Evolutionary conservation across 257 asterid species (phyloP).

Genomic region (Penstemon newberryi): DNA sequence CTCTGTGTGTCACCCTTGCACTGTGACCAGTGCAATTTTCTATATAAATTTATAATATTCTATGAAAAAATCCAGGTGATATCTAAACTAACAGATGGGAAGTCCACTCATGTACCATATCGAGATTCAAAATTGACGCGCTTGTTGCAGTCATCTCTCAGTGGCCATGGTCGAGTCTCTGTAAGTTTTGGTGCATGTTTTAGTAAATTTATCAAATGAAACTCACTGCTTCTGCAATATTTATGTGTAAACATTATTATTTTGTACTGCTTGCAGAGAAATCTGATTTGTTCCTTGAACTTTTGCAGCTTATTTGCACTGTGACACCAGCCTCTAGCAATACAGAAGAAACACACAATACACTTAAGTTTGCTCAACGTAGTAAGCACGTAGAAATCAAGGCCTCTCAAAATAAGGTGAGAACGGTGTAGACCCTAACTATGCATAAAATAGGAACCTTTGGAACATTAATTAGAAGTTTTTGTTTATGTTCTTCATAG

Average conservation of each 20-base stretch:
- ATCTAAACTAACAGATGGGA: slow-evolving; percentile 77
- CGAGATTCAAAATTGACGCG: slow-evolving; percentile 88
- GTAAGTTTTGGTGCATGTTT: slow-evolving; percentile 46
- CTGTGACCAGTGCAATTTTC: not conserved
- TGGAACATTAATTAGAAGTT: slow-evolving; percentile 10
- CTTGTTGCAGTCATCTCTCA: slow-evolving; percentile 79
- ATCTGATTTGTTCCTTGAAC: slow-evolving; percentile 32
- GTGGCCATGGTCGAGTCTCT: slow-evolving; percentile 81
- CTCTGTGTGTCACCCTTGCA: not conserved
- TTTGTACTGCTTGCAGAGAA: slow-evolving; percentile 19
- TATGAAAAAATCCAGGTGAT: slow-evolving; percentile 54
- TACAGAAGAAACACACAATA: slow-evolving; percentile 81
- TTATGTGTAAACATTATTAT: slow-evolving; percentile 18
- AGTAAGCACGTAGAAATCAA: slow-evolving; percentile 71
- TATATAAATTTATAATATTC: not conserved
- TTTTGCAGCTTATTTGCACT: slow-evolving; percentile 78
- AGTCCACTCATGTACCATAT: slow-evolving; percentile 79
- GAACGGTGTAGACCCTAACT: slow-evolving; percentile 8
- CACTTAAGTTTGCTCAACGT: slow-evolving; percentile 78
- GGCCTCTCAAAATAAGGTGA: slow-evolving; percentile 74
- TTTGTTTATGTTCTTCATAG: slow-evolving; percentile 37
- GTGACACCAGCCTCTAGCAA: slow-evolving; percentile 82
- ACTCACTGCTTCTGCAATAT: slow-evolving; percentile 20
- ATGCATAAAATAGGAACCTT: slow-evolving; percentile 10
- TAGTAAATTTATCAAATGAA: slow-evolving; percentile 20